phyloP scores from a whole-genome alignment of 352 stramenopile species.

The Pelagophyceae sp. region DNA sequence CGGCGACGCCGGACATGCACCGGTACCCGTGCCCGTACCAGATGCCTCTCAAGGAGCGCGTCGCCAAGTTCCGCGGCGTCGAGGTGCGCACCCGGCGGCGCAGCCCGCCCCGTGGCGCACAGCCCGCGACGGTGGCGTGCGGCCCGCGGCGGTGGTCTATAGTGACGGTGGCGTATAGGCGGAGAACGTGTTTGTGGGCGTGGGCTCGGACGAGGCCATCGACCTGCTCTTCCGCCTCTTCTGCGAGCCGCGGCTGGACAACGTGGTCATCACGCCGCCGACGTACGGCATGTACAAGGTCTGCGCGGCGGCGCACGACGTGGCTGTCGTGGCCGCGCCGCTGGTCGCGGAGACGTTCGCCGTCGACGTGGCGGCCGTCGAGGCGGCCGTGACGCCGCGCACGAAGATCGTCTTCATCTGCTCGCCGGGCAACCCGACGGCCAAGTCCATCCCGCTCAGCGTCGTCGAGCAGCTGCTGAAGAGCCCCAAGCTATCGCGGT shows the following conservation, averaged over 20 bases:
- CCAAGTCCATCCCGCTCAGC: constrained; percentile 75
- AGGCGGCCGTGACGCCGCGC: constrained; percentile 46
- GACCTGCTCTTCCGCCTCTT: constrained; percentile 94
- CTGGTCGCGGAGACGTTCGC: constrained; percentile 51
- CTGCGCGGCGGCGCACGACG: constrained; percentile 94
- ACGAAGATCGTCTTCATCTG: constrained; percentile 96
- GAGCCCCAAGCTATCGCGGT: constrained; percentile 56
- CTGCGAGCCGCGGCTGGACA: constrained; percentile 77
- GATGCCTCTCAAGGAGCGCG: constrained; percentile 73
- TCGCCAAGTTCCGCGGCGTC: constrained; percentile 56
- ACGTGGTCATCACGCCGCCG: constrained; percentile 89
- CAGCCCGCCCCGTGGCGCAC: constrained; percentile 27
- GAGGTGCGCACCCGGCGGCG: too few relatives aligned
- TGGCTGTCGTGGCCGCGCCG: constrained; percentile 79
- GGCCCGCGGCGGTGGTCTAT: too few relatives aligned
- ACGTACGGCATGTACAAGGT: constrained; percentile 99
- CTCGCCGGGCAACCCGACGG: constrained; percentile 92
- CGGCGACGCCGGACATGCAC: constrained; percentile 67
- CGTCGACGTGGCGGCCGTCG: constrained; percentile 53
- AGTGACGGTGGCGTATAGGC: too few relatives aligned
- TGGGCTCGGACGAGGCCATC: constrained; percentile 95
- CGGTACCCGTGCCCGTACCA: constrained; percentile 92
- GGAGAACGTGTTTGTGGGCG: constrained; percentile 93
- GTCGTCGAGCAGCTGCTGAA: constrained; percentile 76
- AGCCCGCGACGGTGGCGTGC: too few relatives aligned